These are phyloP conservation scores for Ganoderma sinense DNA, from an alignment of 1,284 basidiomycete species.

Conservation along the genomic window DNA sequence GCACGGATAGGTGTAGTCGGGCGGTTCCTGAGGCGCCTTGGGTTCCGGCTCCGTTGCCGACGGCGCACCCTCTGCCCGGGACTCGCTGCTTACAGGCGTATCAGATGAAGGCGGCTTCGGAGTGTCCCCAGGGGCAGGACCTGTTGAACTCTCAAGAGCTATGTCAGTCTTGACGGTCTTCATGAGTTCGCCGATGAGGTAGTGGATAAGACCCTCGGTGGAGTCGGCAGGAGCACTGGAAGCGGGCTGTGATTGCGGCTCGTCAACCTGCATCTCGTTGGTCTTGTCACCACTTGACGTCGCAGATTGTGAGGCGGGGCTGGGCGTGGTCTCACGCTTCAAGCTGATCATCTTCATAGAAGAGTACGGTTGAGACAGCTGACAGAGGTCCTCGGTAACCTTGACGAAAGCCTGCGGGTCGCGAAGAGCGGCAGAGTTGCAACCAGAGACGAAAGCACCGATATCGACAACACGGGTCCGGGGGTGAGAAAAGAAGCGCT, in stretches of 20 bases:
- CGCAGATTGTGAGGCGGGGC: constrained; percentile 28
- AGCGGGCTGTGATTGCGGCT: constrained; percentile 35
- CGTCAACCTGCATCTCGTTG: constrained; percentile 75
- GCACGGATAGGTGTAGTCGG: constrained; percentile 74
- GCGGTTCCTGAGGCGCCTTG: constrained; percentile 29
- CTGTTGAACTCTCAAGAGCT: constrained; percentile 13
- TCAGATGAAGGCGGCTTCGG: constrained; percentile 18
- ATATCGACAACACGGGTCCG: constrained; percentile 79
- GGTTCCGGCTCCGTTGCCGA: not conserved
- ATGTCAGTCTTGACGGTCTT: constrained; percentile 56
- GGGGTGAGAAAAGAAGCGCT: constrained; percentile 76
- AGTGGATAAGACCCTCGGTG: constrained; percentile 75
- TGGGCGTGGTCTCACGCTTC: constrained; percentile 46
- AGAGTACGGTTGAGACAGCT: constrained; percentile 73
- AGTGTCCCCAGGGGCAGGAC: not conserved
- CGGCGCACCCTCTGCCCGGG: constrained; percentile 8
- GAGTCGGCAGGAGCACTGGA: constrained; percentile 47
- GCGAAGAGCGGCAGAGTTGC: constrained; percentile 84
- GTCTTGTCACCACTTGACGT: constrained; percentile 37
- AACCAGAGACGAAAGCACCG: constrained; percentile 77
- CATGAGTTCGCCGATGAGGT: constrained; percentile 78
- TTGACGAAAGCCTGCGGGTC: constrained; percentile 84
- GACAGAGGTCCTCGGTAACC: constrained; percentile 74
- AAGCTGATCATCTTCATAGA: constrained; percentile 71
- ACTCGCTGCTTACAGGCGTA: constrained; percentile 12